A percentile compares a stretch with the other conserved stretches of the same genome.
These are phyloP conservation scores for Metarhizium brunneum DNA, from an alignment of 2,329 filamentous ascomycete genomes.

Conservation along the genomic window DNA sequence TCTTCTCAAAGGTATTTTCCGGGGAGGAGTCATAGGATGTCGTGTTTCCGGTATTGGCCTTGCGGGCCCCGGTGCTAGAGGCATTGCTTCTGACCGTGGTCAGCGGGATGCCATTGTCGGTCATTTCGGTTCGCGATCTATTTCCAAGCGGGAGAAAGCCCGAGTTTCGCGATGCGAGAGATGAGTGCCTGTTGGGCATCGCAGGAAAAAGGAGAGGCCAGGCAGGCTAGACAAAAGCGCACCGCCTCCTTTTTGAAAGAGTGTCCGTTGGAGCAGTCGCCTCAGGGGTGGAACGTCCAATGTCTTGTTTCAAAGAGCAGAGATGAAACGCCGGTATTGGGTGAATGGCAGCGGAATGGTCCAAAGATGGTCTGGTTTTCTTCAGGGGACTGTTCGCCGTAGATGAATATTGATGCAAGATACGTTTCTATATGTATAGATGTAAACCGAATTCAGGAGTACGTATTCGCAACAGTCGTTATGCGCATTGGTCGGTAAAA, in stretches of 20 bases:
- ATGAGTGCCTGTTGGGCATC: slow-evolving; percentile 12
- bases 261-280: neutral
- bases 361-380: too few species aligned
- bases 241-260: neutral
- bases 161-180: slow-evolving; percentile 13
- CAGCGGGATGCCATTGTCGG: slow-evolving; percentile 42
- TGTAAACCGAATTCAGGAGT: neutral
- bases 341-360: neutral
- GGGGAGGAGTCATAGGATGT: slow-evolving; percentile 24
- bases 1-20: slow-evolving; percentile 35
- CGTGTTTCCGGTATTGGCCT: slow-evolving; percentile 26
- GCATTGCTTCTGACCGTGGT: slow-evolving; percentile 44
- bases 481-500: too few species aligned
- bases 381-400: neutral
- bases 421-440: neutral
- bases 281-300: neutral
- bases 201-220: neutral
- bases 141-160: slow-evolving; percentile 35
- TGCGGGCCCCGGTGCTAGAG: slow-evolving; percentile 44
- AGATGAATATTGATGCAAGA: neutral
- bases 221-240: too few species aligned
- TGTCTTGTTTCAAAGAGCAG: neutral
- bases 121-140: slow-evolving; percentile 22
- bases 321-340: neutral
- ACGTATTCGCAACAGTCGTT: too few species aligned